These are phyloP conservation scores for Tarenaya hassleriana DNA, from an alignment of 345 rosid species.

Conservation along the genomic window DNA sequence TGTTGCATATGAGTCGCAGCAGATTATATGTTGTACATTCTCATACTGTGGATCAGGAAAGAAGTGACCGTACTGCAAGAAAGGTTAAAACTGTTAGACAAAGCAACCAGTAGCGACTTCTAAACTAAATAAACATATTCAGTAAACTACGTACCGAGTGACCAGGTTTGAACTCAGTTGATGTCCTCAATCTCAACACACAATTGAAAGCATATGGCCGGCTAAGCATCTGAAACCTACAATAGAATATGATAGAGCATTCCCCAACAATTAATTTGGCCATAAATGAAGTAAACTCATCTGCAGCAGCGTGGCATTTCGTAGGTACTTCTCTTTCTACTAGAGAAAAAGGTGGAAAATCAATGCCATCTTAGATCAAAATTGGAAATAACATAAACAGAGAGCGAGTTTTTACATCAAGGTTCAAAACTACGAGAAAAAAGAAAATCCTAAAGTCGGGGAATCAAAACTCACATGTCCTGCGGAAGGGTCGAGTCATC, in stretches of 20 bases:
- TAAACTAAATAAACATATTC: neutral
- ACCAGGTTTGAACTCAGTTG: constrained; percentile 86
- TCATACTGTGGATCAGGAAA: constrained; percentile 97
- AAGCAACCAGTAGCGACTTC: neutral
- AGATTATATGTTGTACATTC: constrained; percentile 92
- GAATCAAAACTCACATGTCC: constrained; percentile 76
- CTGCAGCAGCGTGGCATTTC: neutral
- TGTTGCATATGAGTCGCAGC: constrained; percentile 94
- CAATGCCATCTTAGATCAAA: neutral
- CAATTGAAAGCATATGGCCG: constrained; percentile 96
- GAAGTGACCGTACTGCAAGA: constrained; percentile 93
- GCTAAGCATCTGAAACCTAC: constrained; percentile 87
- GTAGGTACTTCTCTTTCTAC: neutral
- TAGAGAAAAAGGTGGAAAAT: neutral
- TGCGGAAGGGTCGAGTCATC: constrained; percentile 99
- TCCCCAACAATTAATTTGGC: constrained; percentile 8
- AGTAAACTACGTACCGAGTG: constrained; percentile 58
- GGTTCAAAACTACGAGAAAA: too few species aligned
- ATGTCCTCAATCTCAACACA: constrained; percentile 80
- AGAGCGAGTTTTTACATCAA: too few species aligned
- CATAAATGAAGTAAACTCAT: constrained; percentile 5
- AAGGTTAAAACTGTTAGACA: constrained; percentile 16
- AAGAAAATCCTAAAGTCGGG: neutral
- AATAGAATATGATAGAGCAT: constrained; percentile 26
- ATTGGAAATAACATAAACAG: too few species aligned